A percentile compares a stretch with the other conserved stretches of the same genome.
These are phyloP conservation scores for Pneumocystis oryctolagi DNA, from an alignment of 1,139 yeast species.

Conservation along the genomic window DNA sequence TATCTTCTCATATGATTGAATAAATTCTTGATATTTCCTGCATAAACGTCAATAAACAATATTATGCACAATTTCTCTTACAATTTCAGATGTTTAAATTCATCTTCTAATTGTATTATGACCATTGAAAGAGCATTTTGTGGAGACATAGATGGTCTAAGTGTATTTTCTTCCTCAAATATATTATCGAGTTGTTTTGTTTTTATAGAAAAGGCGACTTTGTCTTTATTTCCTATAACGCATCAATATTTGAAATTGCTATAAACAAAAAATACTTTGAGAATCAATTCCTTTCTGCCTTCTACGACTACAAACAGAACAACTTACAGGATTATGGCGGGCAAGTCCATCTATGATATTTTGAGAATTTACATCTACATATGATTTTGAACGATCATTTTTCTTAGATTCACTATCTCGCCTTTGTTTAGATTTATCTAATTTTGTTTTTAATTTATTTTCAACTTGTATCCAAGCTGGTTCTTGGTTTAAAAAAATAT, in stretches of 20 bases:
- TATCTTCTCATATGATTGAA: conserved; percentile 18
- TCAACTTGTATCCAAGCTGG: not conserved
- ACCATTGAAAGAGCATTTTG: conserved; percentile 20
- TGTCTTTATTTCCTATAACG: not conserved
- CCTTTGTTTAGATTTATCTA: not conserved
- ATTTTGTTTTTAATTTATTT: not conserved
- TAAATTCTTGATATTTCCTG: conserved; percentile 15
- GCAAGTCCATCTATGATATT: conserved; percentile 12
- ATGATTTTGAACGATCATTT: not conserved
- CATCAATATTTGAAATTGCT: not conserved
- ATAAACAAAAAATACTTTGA: not conserved
- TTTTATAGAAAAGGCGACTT: not conserved
- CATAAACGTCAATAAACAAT: not conserved
- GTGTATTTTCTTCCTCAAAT: conserved; percentile 21
- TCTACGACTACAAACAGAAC: conserved; percentile 16
- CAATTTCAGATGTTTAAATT: conserved; percentile 18
- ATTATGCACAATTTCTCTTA: conserved; percentile 9
- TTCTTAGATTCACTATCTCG: not conserved
- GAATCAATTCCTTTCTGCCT: conserved; percentile 2
- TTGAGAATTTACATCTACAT: conserved; percentile 5
- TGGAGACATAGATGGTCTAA: conserved; percentile 23
- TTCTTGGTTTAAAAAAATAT: not conserved
- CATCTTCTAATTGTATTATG: conserved; percentile 19
- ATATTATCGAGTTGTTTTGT: not conserved
- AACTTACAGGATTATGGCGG: conserved; percentile 13